Evolutionary conservation across 345 rosid genomes (phyloP).

Genomic region (Eucalyptus dawsonii): DNA sequence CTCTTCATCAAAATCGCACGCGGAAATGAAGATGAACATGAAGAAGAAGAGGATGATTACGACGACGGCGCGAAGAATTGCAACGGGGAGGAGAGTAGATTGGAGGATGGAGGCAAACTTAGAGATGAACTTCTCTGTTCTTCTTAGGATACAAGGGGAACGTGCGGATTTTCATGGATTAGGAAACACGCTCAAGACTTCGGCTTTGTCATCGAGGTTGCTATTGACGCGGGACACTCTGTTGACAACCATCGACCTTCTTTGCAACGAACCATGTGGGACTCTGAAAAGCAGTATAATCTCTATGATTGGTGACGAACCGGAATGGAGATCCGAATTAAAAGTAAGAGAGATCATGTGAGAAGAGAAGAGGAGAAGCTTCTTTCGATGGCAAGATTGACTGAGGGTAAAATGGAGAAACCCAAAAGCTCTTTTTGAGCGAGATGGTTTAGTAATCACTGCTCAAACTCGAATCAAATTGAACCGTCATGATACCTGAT

Average conservation of each 20-base stretch:
- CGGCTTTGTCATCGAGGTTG: not conserved
- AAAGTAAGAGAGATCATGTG: not conserved
- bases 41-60: not conserved
- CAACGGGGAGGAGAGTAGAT: not conserved
- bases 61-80: accelerated
- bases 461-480: not conserved
- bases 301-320: not conserved
- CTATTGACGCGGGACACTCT: not conserved
- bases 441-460: accelerated
- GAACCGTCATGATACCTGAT: not conserved
- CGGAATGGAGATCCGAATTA: accelerated
- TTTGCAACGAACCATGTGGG: not conserved
- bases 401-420: not conserved
- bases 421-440: not conserved
- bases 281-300: not conserved
- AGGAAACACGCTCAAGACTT: not conserved
- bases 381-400: not conserved
- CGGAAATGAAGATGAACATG: not conserved
- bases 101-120: not conserved
- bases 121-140: not conserved
- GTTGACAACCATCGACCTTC: not conserved
- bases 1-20: not conserved
- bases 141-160: not conserved
- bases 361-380: not conserved
- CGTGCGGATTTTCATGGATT: not conserved